Conservation (phyloP, 2,329 filamentous ascomycete genomes). For the Orbilia oligospora region DNA sequence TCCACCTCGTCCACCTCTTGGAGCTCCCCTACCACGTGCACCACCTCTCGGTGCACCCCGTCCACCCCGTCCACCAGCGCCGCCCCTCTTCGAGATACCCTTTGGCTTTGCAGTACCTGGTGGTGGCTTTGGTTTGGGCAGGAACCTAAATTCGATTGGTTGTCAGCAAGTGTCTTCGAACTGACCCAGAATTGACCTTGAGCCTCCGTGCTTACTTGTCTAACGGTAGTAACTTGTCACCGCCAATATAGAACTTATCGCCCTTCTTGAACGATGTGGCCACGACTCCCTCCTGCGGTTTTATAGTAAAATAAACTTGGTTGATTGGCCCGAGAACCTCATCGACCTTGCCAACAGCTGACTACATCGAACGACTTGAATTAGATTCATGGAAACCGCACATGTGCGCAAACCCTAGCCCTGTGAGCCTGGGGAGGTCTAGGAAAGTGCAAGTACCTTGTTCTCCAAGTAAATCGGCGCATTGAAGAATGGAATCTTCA, state of each 20-base stretch:
- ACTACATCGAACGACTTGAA: constrained; percentile 69
- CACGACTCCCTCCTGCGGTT: constrained; percentile 95
- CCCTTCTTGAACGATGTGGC: constrained; percentile 93
- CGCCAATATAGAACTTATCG: constrained; percentile 96
- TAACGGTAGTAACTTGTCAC: constrained; percentile 92
- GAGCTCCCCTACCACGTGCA: constrained; percentile 49
- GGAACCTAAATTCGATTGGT: constrained; percentile 20
- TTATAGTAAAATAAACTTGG: constrained; percentile 98
- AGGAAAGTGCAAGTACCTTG: constrained; percentile 74
- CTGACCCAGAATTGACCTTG: background rate
- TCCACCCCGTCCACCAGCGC: constrained; percentile 32
- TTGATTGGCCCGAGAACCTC: constrained; percentile 98
- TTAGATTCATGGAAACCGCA: constrained; percentile 2
- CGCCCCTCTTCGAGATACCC: constrained; percentile 55
- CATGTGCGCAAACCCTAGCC: background rate
- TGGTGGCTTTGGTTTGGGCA: constrained; percentile 53
- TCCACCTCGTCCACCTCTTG: constrained; percentile 53
- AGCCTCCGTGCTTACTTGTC: constrained; percentile 75
- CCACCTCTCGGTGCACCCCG: constrained; percentile 43
- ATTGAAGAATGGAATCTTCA: constrained; percentile 99
- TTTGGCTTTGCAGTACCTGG: constrained; percentile 51
- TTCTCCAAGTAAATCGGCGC: constrained; percentile 99
- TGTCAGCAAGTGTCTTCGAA: constrained; percentile 2
- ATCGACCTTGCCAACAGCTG: constrained; percentile 94
- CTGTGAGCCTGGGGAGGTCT: background rate